Base-by-base conservation (phyloP, 768 basidiomycete species). In the Macrolepiota fuliginosa region DNA sequence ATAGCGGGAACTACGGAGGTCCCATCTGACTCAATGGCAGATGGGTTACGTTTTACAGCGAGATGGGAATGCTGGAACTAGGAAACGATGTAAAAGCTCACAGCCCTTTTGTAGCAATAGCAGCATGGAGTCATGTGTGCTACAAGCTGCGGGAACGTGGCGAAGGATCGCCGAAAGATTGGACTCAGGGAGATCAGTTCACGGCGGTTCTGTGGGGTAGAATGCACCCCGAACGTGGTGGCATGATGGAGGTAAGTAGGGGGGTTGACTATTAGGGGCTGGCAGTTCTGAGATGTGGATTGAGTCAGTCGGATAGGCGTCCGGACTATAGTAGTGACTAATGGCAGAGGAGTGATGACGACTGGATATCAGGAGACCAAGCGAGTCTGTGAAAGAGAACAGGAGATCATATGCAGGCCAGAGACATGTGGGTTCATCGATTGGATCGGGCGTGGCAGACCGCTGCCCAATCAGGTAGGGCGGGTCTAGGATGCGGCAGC, bases 401-500 rank as follows among this genome's bases (percentile, higher is more conserved):
- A 32, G 29, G 29, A 32, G 29, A 32, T 32, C 42, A 19, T 45
- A 22, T 45, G 42, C 17, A 45, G 42, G 42, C 15, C 42, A 45
- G 17, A 45, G 50, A 29, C 58, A 59, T 59, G 50, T 59, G 58
- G 46, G 39, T 47, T 42, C 37, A 52, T 59, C 58, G 58, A 59
- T 59, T 25, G 56, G 56, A 58, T 58, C 56, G 47, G 47, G 47
- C 47, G 22, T 49, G 47, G 22, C 25, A 27, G 9, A 0, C 6
- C 39, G 35, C 50, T 50, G 35, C 49, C 36, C 13, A 37, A 37
- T 37, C 9, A 11, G 50, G 58, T 6, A 40, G 50, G 56, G 56
- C 56, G 47, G 56, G 56, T 50, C 24, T 55, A 27, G 52, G 29
- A n/a, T 54, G 32, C 46, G 57, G 25, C 35, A 36, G 36, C 17